phyloP scores from a whole-genome alignment of 2,329 filamentous ascomycete genomes.

The Neurospora sp. region DNA sequence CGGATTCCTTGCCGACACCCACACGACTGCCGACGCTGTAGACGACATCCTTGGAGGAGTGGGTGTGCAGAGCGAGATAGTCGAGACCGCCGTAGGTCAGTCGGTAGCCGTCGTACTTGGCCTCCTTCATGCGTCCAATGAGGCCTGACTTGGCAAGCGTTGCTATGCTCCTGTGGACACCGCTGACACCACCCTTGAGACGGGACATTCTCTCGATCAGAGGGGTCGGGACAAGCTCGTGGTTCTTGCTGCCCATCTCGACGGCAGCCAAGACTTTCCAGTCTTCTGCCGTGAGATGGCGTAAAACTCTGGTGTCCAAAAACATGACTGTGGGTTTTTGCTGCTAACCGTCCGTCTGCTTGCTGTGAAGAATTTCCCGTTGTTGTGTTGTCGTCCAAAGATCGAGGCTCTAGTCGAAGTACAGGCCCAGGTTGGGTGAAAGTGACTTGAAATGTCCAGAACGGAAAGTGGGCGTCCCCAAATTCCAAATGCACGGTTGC shows the following conservation, averaged over 20 bases:
- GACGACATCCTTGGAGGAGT: conserved; percentile 68
- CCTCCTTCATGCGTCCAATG: conserved; percentile 88
- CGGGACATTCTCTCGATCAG: conserved; percentile 78
- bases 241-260: conserved; percentile 89
- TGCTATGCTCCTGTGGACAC: conserved; percentile 81
- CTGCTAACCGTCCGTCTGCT: neutral
- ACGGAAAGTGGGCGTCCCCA: neutral
- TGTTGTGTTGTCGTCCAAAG: neutral
- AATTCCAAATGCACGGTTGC: conserved; percentile 2
- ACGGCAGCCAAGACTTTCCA: conserved; percentile 92
- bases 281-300: conserved; percentile 85
- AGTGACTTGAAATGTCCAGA: neutral
- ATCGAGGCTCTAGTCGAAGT: neutral
- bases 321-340: conserved; percentile 54
- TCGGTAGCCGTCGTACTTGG: conserved; percentile 94
- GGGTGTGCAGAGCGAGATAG: conserved; percentile 89
- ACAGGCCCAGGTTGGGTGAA: neutral
- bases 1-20: conserved; percentile 94
- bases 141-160: conserved; percentile 84
- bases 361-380: neutral
- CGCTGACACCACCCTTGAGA: conserved; percentile 65
- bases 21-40: conserved; percentile 93
- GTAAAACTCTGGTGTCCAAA: conserved; percentile 86
- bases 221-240: conserved; percentile 89
- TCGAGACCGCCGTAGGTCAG: conserved; percentile 94